These are phyloP conservation scores for Phoenix dactylifera DNA, from an alignment of 176 grass and related monocot genomes.

Conservation along the genomic window DNA sequence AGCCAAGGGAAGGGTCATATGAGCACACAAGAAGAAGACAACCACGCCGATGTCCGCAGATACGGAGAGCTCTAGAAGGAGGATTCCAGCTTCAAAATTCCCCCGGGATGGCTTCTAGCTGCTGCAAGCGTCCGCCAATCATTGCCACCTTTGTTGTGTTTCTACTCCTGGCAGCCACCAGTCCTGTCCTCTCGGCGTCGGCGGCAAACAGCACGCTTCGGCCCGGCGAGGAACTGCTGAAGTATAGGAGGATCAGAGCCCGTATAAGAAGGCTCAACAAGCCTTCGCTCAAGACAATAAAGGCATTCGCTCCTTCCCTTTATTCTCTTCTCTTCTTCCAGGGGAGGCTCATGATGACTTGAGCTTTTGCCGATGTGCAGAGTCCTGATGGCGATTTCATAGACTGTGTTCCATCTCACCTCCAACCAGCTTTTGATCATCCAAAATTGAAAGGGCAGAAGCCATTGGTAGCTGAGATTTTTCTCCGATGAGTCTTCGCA, in stretches of 20 bases:
- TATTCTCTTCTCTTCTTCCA: not conserved
- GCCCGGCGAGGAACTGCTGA: not conserved
- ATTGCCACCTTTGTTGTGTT: not conserved
- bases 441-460: not conserved
- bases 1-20: not conserved
- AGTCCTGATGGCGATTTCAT: slow-evolving; percentile 14
- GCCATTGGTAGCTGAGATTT: not conserved
- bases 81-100: slow-evolving; percentile 2
- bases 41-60: slow-evolving; percentile 5
- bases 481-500: too few relatives aligned
- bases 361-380: not conserved
- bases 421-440: slow-evolving; percentile 15
- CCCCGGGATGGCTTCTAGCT: slow-evolving; percentile 11
- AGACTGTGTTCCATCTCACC: slow-evolving; percentile 12
- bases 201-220: not conserved
- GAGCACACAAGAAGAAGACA: slow-evolving; percentile 15
- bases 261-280: slow-evolving; percentile 10
- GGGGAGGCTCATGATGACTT: too few relatives aligned
- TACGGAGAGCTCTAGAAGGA: slow-evolving; percentile 12
- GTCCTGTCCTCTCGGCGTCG: not conserved
- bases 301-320: not conserved
- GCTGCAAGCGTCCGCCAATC: not conserved
- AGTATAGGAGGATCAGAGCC: not conserved
- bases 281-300: slow-evolving; percentile 5
- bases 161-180: not conserved